Percentiles rank a stretch among this genome's conserved stretches.
Evolutionary conservation across 2,329 filamentous ascomycete species (phyloP).

Genomic region (Trichophyton rubrum): DNA sequence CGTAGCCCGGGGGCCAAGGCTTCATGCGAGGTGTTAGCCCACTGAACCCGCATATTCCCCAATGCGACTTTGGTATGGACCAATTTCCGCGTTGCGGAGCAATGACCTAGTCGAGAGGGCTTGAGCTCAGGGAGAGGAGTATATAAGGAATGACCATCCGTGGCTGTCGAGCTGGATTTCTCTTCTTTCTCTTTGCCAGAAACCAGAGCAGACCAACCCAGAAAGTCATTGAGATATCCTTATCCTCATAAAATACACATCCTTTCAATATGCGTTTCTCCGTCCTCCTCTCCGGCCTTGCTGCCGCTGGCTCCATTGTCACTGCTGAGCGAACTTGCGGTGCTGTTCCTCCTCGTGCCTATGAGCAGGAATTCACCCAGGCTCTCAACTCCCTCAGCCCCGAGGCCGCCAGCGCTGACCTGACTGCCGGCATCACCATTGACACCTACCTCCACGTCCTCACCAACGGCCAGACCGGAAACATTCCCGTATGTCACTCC

Average conservation of each 20-base stretch:
- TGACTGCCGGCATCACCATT: slow-evolving; percentile 21
- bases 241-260: not conserved
- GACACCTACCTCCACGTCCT: slow-evolving; percentile 37
- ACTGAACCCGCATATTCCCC: not conserved
- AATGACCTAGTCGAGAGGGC: not conserved
- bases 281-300: slow-evolving; percentile 5
- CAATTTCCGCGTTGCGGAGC: not conserved
- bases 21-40: not conserved
- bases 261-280: slow-evolving; percentile 8
- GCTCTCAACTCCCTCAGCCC: not conserved
- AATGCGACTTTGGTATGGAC: not conserved
- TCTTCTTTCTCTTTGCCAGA: not conserved
- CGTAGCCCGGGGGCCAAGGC: not conserved
- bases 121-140: not conserved
- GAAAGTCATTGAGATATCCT: not conserved
- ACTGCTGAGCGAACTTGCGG: slow-evolving; percentile 7
- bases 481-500: slow-evolving; percentile 21
- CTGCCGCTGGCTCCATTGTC: slow-evolving; percentile 7
- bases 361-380: slow-evolving; percentile 4
- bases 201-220: not conserved
- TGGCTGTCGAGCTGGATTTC: not conserved
- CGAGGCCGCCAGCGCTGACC: not conserved
- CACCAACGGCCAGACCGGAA: slow-evolving; percentile 23
- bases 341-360: slow-evolving; percentile 2
- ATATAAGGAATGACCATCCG: not conserved